A percentile compares a stretch with the other conserved stretches of the same genome.
phyloP scores from a whole-genome alignment of 2,329 filamentous ascomycete species.

The Eutypella sp. region DNA sequence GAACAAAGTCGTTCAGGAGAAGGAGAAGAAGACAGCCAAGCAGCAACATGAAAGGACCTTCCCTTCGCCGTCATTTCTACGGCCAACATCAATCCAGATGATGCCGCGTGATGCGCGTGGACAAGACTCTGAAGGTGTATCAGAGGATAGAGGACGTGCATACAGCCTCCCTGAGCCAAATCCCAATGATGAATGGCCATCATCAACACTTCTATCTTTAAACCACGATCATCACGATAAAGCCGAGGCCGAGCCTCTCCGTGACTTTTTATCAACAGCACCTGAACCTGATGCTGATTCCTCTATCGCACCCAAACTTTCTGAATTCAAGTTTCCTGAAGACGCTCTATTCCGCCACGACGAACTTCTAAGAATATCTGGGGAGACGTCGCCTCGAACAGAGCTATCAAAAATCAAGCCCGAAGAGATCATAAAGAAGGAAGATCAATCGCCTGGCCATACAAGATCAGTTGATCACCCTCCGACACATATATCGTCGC shows the following conservation, averaged over 20 bases:
- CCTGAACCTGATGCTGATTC: conserved; percentile 3
- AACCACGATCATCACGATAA: background rate
- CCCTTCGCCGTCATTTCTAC: conserved; percentile 41
- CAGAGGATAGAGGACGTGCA: conserved; percentile 17
- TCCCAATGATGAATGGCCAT: conserved; percentile 14
- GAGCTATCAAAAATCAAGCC: conserved; percentile 1
- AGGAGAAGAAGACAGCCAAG: conserved; percentile 13
- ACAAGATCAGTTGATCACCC: conserved; percentile 22
- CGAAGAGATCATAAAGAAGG: background rate
- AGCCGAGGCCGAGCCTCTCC: background rate
- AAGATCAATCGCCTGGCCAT: background rate
- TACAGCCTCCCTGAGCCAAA: conserved; percentile 21
- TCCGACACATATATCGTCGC: conserved; percentile 23
- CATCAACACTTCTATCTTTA: conserved; percentile 8
- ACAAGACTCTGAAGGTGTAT: conserved; percentile 20
- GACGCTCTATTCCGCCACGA: conserved; percentile 17
- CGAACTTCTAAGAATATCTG: conserved; percentile 5
- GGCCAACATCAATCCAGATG: conserved; percentile 51
- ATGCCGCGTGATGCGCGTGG: conserved; percentile 50
- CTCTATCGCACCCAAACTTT: conserved; percentile 7
- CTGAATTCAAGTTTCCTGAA: conserved; percentile 24
- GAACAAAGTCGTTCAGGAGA: conserved; percentile 13
- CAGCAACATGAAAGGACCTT: conserved; percentile 18
- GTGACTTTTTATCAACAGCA: background rate
- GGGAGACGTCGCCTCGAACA: background rate